These are phyloP conservation scores for Phytophthora melonis DNA, from an alignment of 352 stramenopile species.

Conservation along the genomic window DNA sequence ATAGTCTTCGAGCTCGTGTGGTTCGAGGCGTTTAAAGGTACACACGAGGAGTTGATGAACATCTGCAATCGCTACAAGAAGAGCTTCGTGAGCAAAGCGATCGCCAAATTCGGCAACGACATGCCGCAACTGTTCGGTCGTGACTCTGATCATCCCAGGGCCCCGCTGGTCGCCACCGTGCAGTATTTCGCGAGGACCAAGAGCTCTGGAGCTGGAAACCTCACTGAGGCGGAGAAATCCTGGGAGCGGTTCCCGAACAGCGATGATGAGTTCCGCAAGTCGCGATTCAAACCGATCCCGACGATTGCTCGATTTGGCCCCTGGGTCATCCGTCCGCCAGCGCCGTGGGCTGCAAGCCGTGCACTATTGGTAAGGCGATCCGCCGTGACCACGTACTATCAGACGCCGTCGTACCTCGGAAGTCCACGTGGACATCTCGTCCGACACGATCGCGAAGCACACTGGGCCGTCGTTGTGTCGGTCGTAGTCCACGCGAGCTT, in stretches of 20 bases:
- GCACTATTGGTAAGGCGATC: conserved; percentile 79
- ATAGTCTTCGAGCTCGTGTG: conserved; percentile 85
- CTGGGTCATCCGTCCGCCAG: conserved; percentile 86
- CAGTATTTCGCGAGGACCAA: conserved; percentile 81
- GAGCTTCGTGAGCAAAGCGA: conserved; percentile 72
- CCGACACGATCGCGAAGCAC: conserved; percentile 77
- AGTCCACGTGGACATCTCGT: conserved; percentile 81
- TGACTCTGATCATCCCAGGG: conserved; percentile 79
- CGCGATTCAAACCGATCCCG: conserved; percentile 82
- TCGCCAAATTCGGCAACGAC: conserved; percentile 72
- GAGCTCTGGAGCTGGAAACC: conserved; percentile 22
- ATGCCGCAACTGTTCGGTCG: conserved; percentile 77
- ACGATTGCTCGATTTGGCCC: conserved; percentile 71
- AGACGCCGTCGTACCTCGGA: conserved; percentile 74
- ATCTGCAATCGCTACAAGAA: conserved; percentile 66
- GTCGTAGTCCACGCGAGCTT: conserved; percentile 68
- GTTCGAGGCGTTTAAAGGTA: conserved; percentile 82
- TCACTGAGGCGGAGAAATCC: conserved; percentile 47
- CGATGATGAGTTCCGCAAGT: conserved; percentile 77
- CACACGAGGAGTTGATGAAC: conserved; percentile 72
- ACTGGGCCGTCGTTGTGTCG: conserved; percentile 78
- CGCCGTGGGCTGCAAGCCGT: conserved; percentile 78
- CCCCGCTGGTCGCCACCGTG: conserved; percentile 66
- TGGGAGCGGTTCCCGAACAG: conserved; percentile 70
- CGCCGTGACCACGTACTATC: conserved; percentile 72